A percentile compares a stretch with the other conserved stretches of the same genome.
These are phyloP conservation scores for Pachysandra terminalis DNA, from an alignment of 164 flowering plant species.

Conservation along the genomic window DNA sequence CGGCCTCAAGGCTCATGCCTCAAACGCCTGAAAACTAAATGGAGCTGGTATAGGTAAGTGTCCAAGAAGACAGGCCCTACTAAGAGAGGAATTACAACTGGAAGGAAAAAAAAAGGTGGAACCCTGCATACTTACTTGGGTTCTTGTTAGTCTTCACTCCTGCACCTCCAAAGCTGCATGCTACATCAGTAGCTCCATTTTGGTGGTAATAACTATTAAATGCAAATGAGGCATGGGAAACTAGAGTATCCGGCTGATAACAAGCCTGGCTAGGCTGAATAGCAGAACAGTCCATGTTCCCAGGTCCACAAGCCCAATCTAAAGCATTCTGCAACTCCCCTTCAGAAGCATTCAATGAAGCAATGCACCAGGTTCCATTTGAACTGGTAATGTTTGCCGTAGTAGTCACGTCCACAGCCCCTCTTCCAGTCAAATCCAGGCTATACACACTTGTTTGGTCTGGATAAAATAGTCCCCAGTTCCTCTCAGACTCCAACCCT, in stretches of 20 bases:
- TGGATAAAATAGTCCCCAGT: slow-evolving; percentile 96
- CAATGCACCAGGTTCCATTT: slow-evolving; percentile 86
- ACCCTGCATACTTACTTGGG: slow-evolving; percentile 65
- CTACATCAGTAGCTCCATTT: slow-evolving; percentile 79
- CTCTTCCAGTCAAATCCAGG: slow-evolving; percentile 72
- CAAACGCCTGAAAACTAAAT: too few species aligned
- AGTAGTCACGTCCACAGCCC: slow-evolving; percentile 35
- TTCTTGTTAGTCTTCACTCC: slow-evolving; percentile 68
- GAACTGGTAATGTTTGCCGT: slow-evolving; percentile 38
- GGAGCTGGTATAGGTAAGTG: background rate
- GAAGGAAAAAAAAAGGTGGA: background rate
- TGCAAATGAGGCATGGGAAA: slow-evolving; percentile 89
- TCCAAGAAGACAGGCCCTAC: background rate
- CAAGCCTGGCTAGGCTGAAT: slow-evolving; percentile 97
- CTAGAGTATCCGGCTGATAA: slow-evolving; percentile 75
- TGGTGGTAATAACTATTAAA: slow-evolving; percentile 94
- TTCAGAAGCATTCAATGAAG: slow-evolving; percentile 66
- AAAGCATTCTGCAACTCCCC: slow-evolving; percentile 66
- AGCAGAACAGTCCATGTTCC: slow-evolving; percentile 90
- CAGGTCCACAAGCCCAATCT: slow-evolving; percentile 96
- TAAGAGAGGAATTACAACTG: too few species aligned
- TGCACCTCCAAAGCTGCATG: slow-evolving; percentile 92
- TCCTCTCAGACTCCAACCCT: slow-evolving; percentile 93
- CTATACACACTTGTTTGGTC: slow-evolving; percentile 84
- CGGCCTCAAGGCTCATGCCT: too few species aligned